Base-by-base conservation (phyloP, 129 eudicot genomes). In the Tanacetum coccineum region DNA sequence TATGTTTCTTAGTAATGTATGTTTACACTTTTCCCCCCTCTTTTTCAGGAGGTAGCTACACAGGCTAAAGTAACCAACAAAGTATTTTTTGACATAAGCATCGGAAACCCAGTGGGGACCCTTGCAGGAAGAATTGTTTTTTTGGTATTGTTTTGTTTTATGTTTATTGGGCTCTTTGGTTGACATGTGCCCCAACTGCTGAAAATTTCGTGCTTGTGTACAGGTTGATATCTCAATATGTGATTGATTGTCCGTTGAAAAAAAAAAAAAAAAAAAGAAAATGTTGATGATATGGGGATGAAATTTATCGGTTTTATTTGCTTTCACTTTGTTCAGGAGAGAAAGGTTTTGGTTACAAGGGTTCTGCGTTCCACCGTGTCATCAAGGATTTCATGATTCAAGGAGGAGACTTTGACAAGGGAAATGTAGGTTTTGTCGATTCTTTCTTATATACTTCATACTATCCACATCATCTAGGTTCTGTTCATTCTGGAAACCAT, bases 121-220 rank as follows among this genome's bases (percentile, higher is more conserved):
- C 77, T 72, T 12, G 91, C 60, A 53, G 97, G 97, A 28, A 83
- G 88, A 71, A 63, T 91, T 74, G 98, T n/a, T n/a, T n/a, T n/a
- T n/a, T n/a, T n/a, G n/a, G n/a, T n/a, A n/a, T n/a, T n/a, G n/a
- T n/a, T n/a, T n/a, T n/a, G n/a, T n/a, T n/a, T n/a, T n/a, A n/a
- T n/a, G n/a, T n/a, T 91, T 48, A 88, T 91, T 74, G 98, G 98
- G 45, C 76, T 91, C 63, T 91, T 76, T 77, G 98, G 98, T n/a
- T 62, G 89, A 91, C 76, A 88, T 61, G 98, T 91, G 70, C 96
- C 98, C 30, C 88, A 62, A 91, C 95, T 4, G 87, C 84, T 45
- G 98, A 85, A 67, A 91, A 91, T 65, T 91, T 91, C 96, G 96
- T 71, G 98, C 98, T 69, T 91, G 28, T 91, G 97, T 82, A 91